Base-by-base conservation (phyloP, 805 yeast species). In the Deakozyma indianensis region DNA sequence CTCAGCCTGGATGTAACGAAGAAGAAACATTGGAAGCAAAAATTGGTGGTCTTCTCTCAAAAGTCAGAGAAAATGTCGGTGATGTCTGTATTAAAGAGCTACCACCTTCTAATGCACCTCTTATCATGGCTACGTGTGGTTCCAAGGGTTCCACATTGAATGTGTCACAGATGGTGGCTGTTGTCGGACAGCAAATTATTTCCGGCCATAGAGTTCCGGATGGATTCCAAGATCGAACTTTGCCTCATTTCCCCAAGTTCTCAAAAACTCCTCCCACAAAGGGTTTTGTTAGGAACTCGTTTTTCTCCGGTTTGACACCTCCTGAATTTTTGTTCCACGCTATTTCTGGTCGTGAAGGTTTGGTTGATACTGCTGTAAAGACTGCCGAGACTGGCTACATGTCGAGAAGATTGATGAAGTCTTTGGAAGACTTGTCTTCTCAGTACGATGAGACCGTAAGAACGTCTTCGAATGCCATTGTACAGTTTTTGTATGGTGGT, bases 111-210 rank as follows among this genome's bases (percentile, higher is more conserved):
- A 92, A 92, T 61, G 95, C 98, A 22, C 98, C 98, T 35, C 74
- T 92, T 58, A 90, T 92, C 60, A 92, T 92, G 99, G 96, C 99
- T 11, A 85, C 95, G 1, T 92, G 97, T 74, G 99, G 99, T 55
- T 90, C 97, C 38, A 92, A 92, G 64, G 99, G 99, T 65, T 92
- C 97, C 35, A 87, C 96, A 0, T 74, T 94, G 51, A 92, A 92
- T 64, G 98, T 92, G 24, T 92, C 98, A 14, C 99, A 92, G 70
- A 92, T 92, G 99, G 97, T 92, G 73, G 99, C 99, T 0, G 96
- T 90, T 61, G 98, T 92, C 23, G 98, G 98, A 46, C 99, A 92
- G 68, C 99, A 92, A 66, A 92, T 92, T 69, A 92, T 92, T 55
- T 80, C 95, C 3, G 99, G 99, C 65, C 84, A 86, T 61, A 94